phyloP scores from a whole-genome alignment of 345 rosid genomes.

The Rhodamnia rubescens region DNA sequence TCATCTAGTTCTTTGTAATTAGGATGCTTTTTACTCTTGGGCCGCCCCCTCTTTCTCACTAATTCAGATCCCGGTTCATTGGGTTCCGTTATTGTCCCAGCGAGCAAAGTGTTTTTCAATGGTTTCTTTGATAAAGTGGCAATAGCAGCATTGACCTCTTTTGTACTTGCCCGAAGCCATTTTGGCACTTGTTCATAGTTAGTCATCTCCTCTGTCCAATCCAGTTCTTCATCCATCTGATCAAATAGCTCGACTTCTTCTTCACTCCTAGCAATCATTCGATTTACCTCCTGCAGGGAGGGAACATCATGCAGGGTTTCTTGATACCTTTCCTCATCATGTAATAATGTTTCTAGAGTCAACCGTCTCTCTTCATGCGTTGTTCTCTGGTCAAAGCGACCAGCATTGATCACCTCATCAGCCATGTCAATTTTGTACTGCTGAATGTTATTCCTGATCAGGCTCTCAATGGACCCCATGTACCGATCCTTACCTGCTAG shows the following conservation, averaged over 20 bases:
- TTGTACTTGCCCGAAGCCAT: slow-evolving; percentile 89
- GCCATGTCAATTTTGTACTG: slow-evolving; percentile 99
- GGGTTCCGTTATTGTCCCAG: slow-evolving; percentile 36
- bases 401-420: slow-evolving; percentile 99
- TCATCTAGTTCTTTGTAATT: slow-evolving; percentile 96
- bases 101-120: slow-evolving; percentile 49
- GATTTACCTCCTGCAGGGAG: slow-evolving; percentile 84
- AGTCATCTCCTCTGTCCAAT: slow-evolving; percentile 95
- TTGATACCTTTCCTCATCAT: slow-evolving; percentile 97
- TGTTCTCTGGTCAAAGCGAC: slow-evolving; percentile 99
- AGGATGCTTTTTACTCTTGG: slow-evolving; percentile 71
- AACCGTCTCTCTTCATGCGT: slow-evolving; percentile 98
- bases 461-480: slow-evolving; percentile 97
- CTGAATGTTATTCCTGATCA: slow-evolving; percentile 96
- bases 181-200: slow-evolving; percentile 87
- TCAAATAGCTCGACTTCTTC: slow-evolving; percentile 94
- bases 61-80: slow-evolving; percentile 25
- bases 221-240: slow-evolving; percentile 99
- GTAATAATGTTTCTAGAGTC: slow-evolving; percentile 94
- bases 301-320: slow-evolving; percentile 99
- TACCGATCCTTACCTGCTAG: slow-evolving; percentile 97
- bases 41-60: slow-evolving; percentile 84
- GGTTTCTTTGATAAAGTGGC: slow-evolving; percentile 86
- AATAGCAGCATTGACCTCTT: slow-evolving; percentile 63
- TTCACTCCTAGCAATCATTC: slow-evolving; percentile 96